A percentile compares a stretch with the other conserved stretches of the same genome.
phyloP scores from a whole-genome alignment of 2,329 filamentous ascomycete genomes.

The Metarhizium rileyi region DNA sequence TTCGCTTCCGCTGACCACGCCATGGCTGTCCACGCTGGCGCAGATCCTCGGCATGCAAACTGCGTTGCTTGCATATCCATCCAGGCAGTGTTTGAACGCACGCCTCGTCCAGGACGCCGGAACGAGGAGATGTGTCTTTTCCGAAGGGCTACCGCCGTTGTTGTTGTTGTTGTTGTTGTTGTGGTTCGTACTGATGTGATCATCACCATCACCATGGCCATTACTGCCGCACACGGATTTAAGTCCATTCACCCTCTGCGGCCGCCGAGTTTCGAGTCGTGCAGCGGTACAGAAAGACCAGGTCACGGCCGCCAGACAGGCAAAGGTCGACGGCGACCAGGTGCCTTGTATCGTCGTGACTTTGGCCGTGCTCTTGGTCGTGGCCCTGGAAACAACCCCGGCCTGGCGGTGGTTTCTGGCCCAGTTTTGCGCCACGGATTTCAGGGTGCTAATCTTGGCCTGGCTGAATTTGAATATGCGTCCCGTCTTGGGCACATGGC shows the following conservation, averaged over 20 bases:
- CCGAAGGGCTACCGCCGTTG: not conserved
- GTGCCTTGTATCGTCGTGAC: too few species aligned
- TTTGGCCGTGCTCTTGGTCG: too few species aligned
- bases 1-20: slow-evolving; percentile 11
- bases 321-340: slow-evolving; percentile 30
- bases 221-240: not conserved
- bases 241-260: slow-evolving; percentile 3
- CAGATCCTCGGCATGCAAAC: slow-evolving; percentile 28
- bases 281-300: slow-evolving; percentile 30
- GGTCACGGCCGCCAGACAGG: slow-evolving; percentile 28
- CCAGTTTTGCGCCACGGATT: slow-evolving; percentile 12
- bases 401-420: not conserved
- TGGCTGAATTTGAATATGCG: slow-evolving; percentile 31
- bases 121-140: slow-evolving; percentile 23
- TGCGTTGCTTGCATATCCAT: slow-evolving; percentile 31
- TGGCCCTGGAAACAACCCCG: too few species aligned
- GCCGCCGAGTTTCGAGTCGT: slow-evolving; percentile 12
- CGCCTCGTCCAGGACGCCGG: slow-evolving; percentile 32
- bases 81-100: slow-evolving; percentile 20
- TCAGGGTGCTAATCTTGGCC: slow-evolving; percentile 22
- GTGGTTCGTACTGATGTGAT: too few species aligned
- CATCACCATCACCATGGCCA: too few species aligned
- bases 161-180: too few species aligned
- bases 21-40: slow-evolving; percentile 14
- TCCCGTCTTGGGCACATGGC: slow-evolving; percentile 21